Conservation (phyloP, 1,284 basidiomycete species). For the Afroboletus lepidellus region DNA sequence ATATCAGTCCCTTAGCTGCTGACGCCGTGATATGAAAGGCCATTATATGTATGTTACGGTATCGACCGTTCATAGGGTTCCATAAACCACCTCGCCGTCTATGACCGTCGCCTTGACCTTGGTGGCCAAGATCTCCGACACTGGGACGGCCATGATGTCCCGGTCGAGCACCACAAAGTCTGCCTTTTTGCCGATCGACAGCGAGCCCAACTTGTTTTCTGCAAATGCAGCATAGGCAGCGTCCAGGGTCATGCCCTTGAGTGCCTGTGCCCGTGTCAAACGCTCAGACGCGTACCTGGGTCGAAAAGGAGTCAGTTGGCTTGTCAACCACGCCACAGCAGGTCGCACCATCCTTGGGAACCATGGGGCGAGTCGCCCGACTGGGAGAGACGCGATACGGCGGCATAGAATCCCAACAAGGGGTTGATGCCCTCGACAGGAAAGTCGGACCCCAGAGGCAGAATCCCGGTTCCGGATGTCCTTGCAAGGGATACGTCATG, state of each 20-base stretch:
- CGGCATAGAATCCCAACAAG: slow-evolving; percentile 83
- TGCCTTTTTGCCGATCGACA: slow-evolving; percentile 75
- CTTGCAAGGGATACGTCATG: slow-evolving; percentile 1
- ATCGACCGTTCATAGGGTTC: slow-evolving; percentile 34
- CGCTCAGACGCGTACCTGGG: slow-evolving; percentile 69
- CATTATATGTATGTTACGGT: background rate
- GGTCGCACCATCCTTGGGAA: slow-evolving; percentile 66
- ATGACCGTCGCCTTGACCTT: slow-evolving; percentile 63
- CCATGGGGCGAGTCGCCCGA: slow-evolving; percentile 83
- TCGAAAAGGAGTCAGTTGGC: background rate
- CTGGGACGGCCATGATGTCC: slow-evolving; percentile 71
- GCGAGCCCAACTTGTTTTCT: slow-evolving; percentile 66
- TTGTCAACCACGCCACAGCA: background rate
- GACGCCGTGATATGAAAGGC: background rate
- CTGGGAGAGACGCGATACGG: slow-evolving; percentile 69
- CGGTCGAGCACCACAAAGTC: slow-evolving; percentile 83
- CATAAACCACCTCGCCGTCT: slow-evolving; percentile 73
- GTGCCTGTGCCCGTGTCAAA: slow-evolving; percentile 71
- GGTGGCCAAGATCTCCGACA: slow-evolving; percentile 54
- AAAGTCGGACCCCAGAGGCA: slow-evolving; percentile 89
- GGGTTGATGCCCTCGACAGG: slow-evolving; percentile 86
- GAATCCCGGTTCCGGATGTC: slow-evolving; percentile 48
- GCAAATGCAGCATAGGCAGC: slow-evolving; percentile 86
- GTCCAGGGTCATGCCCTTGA: slow-evolving; percentile 85
- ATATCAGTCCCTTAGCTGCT: slow-evolving; percentile 9